A percentile compares a stretch with the other conserved stretches of the same genome.
These are phyloP conservation scores for Aspergillus wentii DNA, from an alignment of 495 filamentous ascomycete species.

Conservation along the genomic window DNA sequence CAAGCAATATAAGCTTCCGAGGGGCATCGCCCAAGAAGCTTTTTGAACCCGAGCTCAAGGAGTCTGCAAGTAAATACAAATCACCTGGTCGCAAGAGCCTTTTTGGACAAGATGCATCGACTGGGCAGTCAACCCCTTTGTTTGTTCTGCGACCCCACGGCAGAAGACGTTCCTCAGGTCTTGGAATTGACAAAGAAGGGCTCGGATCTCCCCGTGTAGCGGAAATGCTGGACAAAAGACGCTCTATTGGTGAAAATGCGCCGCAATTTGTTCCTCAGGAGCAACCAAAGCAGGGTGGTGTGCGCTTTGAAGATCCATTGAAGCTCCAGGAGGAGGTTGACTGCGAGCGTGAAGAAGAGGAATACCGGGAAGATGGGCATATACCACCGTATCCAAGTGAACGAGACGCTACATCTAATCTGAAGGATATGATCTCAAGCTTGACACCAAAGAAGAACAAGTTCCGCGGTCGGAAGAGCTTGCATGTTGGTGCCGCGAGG, in stretches of 20 bases:
- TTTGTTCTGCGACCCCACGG: conserved; percentile 62
- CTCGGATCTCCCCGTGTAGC: conserved; percentile 75
- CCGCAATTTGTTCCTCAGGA: conserved; percentile 55
- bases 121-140: conserved; percentile 56
- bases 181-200: conserved; percentile 70
- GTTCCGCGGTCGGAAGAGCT: conserved; percentile 65
- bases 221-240: conserved; percentile 66
- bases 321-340: conserved; percentile 66
- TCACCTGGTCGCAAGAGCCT: conserved; percentile 40
- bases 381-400: conserved; percentile 48
- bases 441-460: conserved; percentile 71
- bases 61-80: conserved; percentile 30
- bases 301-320: conserved; percentile 63
- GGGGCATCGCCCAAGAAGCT: conserved; percentile 53
- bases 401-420: conserved; percentile 54
- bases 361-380: conserved; percentile 55
- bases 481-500: conserved; percentile 69
- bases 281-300: conserved; percentile 34
- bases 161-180: conserved; percentile 59
- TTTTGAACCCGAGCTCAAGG: conserved; percentile 43
- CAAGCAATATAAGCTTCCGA: conserved; percentile 36
- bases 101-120: conserved; percentile 53
- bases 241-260: conserved; percentile 64
- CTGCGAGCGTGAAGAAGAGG: conserved; percentile 58
- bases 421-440: conserved; percentile 73